Percentiles rank a stretch among this genome's conserved stretches.
Conservation (phyloP, 768 basidiomycete species). For the Sarcodon aspratus region DNA sequence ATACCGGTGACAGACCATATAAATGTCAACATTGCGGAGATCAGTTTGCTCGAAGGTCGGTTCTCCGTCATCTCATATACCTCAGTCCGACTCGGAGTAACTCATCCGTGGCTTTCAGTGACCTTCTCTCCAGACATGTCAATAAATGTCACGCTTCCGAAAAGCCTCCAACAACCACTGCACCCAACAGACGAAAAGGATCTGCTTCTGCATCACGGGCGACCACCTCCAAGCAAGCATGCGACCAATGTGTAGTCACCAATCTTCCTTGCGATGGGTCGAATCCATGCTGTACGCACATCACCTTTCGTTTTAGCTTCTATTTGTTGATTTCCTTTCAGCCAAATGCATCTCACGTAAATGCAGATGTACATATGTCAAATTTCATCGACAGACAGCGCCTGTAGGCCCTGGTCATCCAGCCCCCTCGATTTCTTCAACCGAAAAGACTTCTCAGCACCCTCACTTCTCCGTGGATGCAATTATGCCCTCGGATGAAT, state of each 20-base stretch:
- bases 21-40: constrained; percentile 83
- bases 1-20: constrained; percentile 85
- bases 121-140: constrained; percentile 75
- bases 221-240: constrained; percentile 73
- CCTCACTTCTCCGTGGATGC: constrained; percentile 10
- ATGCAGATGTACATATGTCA: constrained; percentile 67
- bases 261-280: constrained; percentile 69
- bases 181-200: constrained; percentile 49
- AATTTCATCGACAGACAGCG: constrained; percentile 75
- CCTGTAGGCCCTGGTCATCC: constrained; percentile 66
- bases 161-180: constrained; percentile 34
- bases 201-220: constrained; percentile 57
- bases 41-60: constrained; percentile 77
- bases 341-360: constrained; percentile 70
- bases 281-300: constrained; percentile 61
- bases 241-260: constrained; percentile 74
- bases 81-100: background rate
- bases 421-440: constrained; percentile 14
- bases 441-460: constrained; percentile 1
- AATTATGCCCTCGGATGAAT: constrained; percentile 26
- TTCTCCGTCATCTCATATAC: constrained; percentile 3
- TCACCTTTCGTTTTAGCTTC: constrained; percentile 1
- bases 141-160: constrained; percentile 83
- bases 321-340: constrained; percentile 14
- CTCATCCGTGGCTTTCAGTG: constrained; percentile 28